phyloP scores from a whole-genome alignment of 306 rosid genomes.

The Vachellia pachyceras region DNA sequence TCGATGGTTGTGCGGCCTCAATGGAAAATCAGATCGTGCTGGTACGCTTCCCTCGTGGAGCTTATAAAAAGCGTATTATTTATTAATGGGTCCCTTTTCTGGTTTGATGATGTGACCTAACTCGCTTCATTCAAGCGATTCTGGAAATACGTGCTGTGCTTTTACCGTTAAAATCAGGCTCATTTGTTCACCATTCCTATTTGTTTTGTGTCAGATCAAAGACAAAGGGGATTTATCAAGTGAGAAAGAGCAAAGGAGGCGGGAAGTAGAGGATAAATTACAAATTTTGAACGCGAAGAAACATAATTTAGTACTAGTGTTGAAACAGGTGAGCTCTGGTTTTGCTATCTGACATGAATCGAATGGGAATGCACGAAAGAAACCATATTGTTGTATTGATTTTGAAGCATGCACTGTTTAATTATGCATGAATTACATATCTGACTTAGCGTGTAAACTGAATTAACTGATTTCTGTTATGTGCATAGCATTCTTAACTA shows the following conservation, averaged over 20 bases:
- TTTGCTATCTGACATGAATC: not conserved
- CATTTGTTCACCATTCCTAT: constrained; percentile 5
- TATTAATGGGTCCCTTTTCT: not conserved
- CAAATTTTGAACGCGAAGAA: constrained; percentile 76
- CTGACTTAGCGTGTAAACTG: not conserved
- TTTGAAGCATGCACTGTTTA: not conserved
- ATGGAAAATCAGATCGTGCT: constrained; percentile 39
- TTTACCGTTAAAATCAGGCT: not conserved
- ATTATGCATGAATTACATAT: not conserved
- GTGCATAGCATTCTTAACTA: not conserved
- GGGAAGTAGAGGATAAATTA: constrained; percentile 78
- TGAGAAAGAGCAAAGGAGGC: constrained; percentile 69
- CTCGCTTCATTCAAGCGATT: constrained; percentile 10
- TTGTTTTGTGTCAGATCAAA: constrained; percentile 46
- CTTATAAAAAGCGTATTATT: constrained; percentile 28
- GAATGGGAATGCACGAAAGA: not conserved
- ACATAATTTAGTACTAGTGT: constrained; percentile 78
- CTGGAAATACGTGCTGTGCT: not conserved
- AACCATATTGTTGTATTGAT: not conserved
- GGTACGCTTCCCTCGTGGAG: constrained; percentile 50
- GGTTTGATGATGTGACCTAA: not conserved
- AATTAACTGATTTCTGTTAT: not conserved
- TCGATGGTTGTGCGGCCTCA: constrained; percentile 34
- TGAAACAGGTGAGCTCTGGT: constrained; percentile 78
- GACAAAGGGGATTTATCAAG: constrained; percentile 47